A percentile compares a stretch with the other conserved stretches of the same genome.
These are phyloP conservation scores for Fusarium sp. DNA, from an alignment of 2,329 filamentous ascomycete genomes.

Conservation along the genomic window DNA sequence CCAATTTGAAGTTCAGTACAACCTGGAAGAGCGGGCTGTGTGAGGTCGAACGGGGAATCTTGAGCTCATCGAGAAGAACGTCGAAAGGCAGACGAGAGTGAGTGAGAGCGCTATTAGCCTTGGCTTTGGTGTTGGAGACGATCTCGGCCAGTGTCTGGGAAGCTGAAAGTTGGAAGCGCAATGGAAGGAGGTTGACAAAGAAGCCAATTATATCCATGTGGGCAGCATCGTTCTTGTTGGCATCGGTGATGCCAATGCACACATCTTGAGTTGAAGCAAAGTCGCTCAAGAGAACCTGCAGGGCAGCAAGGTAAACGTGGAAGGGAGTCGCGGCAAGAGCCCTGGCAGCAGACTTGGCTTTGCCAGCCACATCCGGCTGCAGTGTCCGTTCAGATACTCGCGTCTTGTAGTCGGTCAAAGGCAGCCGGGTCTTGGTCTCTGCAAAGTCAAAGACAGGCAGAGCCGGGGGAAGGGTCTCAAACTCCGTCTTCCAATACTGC, in stretches of 20 bases:
- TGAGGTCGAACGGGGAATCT: slow-evolving; percentile 51
- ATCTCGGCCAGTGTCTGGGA: slow-evolving; percentile 62
- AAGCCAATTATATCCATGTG: background rate
- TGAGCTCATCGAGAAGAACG: slow-evolving; percentile 57
- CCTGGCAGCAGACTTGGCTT: background rate
- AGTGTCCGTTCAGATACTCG: background rate
- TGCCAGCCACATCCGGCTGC: background rate
- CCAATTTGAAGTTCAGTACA: slow-evolving; percentile 49
- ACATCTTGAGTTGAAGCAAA: background rate
- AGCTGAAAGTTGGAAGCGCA: slow-evolving; percentile 13
- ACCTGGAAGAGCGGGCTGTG: slow-evolving; percentile 63
- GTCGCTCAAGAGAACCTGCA: background rate
- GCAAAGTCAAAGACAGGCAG: background rate
- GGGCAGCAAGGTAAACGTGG: background rate
- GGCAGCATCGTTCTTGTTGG: background rate
- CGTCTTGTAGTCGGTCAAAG: background rate
- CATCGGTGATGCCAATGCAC: background rate
- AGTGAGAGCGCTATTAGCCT: slow-evolving; percentile 50
- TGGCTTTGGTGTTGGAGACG: slow-evolving; percentile 29
- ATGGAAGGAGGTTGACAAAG: background rate
- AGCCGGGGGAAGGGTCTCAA: background rate
- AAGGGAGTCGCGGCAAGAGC: background rate
- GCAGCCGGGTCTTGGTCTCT: background rate
- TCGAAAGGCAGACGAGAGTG: slow-evolving; percentile 63
- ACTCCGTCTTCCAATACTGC: background rate